Evolutionary conservation across 345 rosid species (phyloP), one percentile per base, ranked within the genome.

Genomic region (Eucalyptus shirleyi): DNA sequence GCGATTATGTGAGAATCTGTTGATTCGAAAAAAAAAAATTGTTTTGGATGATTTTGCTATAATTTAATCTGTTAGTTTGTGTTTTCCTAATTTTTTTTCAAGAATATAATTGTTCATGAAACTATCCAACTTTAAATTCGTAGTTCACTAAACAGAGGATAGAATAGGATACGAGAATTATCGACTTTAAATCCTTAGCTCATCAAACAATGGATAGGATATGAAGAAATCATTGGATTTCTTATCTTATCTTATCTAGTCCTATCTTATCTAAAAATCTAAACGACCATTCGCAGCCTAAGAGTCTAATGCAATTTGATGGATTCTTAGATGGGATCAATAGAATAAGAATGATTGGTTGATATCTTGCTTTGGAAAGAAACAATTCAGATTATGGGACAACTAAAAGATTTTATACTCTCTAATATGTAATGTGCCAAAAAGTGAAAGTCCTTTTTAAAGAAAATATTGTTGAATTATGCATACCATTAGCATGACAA

Each of bases 191-290:
- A 53, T 53, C 1, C 1, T 0, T 53, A 53, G 10, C 56, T 53
- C 56, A 53, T 4, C 24, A 53, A 53, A 53, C 24, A 53, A 53
- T 53, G 1, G 56, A 53, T 53, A 19, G 4, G 24, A 19, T 53
- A 53, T 53, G 1, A 53, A 53, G 56, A 19, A 53, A 7, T 53
- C 10, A 0, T 0, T 53, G 3, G 2, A 53, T 53, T 53, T 53
- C 9, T 53, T 53, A 53, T 53, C 56, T 0, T 7, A 19, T 53
- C 56, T 0, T 51, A 51, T 53, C 0, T 10, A 19, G 4, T 53
- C 56, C 0, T 19, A 53, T 53, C 24, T 4, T 3, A 8, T 53
- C 24, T 19, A 53, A 53, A 7, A 53, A 53, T 53, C 4, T 1
- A 10, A 4, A 53, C 24, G 0, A 53, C 56, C 56, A 53, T 19